Evolutionary conservation across 495 filamentous ascomycete genomes (phyloP).

Genomic region (Pseudomonodictys pantanalensis): DNA sequence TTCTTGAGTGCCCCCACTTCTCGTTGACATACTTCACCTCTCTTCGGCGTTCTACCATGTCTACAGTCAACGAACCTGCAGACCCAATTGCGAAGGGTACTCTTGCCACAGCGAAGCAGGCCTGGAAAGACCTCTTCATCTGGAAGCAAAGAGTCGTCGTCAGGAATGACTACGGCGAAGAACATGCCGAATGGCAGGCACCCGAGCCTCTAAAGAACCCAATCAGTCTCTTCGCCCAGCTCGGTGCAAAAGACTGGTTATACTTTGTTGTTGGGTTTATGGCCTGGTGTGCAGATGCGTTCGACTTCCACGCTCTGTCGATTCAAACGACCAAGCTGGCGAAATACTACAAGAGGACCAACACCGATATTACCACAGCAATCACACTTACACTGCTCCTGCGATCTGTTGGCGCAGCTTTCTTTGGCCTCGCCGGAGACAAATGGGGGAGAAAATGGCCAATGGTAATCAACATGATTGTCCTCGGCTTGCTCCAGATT

Average conservation of each 20-base stretch:
- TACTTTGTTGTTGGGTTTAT: constrained; percentile 63
- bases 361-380: constrained; percentile 67
- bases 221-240: constrained; percentile 55
- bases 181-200: constrained; percentile 56
- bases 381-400: constrained; percentile 73
- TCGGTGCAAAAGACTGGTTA: constrained; percentile 56
- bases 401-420: constrained; percentile 64
- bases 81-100: constrained; percentile 60
- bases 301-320: constrained; percentile 74
- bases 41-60: constrained; percentile 9
- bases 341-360: constrained; percentile 59
- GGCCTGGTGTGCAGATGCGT: constrained; percentile 69
- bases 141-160: constrained; percentile 67
- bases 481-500: constrained; percentile 63
- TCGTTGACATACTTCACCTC: neutral
- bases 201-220: constrained; percentile 61
- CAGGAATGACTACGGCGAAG: constrained; percentile 56
- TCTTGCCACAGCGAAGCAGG: constrained; percentile 56
- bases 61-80: constrained; percentile 48
- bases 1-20: neutral
- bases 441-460: constrained; percentile 78
- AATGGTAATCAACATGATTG: constrained; percentile 69
- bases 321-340: constrained; percentile 69
- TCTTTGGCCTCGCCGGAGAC: constrained; percentile 71
- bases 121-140: constrained; percentile 60